These are phyloP conservation scores for Carex myosuroides DNA, from an alignment of 176 grass and related monocot genomes.

Conservation along the genomic window DNA sequence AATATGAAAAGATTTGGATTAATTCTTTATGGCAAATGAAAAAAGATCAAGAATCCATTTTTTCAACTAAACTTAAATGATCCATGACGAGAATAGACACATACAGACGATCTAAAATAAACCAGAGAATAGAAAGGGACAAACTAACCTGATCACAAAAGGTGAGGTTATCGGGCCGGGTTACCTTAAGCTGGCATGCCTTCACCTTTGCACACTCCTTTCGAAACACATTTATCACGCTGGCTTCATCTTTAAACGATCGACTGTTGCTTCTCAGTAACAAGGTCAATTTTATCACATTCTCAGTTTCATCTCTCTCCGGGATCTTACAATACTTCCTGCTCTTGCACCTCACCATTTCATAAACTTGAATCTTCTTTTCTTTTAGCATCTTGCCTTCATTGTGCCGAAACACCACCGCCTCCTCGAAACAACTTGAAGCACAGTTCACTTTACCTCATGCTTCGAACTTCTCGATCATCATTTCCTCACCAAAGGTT, in stretches of 20 bases:
- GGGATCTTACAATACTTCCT: conserved; percentile 17
- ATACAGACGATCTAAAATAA: not conserved
- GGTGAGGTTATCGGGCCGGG: conserved; percentile 24
- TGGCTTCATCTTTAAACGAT: conserved; percentile 33
- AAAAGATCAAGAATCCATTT: not conserved
- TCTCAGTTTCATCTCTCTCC: not conserved
- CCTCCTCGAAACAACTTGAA: conserved; percentile 28
- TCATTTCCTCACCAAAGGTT: conserved; percentile 7
- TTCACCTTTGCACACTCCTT: conserved; percentile 35
- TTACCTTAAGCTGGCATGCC: conserved; percentile 22
- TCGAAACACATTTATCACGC: conserved; percentile 21
- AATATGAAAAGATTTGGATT: not conserved
- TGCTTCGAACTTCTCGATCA: not conserved
- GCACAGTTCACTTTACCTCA: not conserved
- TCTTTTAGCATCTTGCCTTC: conserved; percentile 22
- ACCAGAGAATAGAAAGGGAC: not conserved
- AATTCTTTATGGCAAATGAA: not conserved
- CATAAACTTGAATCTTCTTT: conserved; percentile 21
- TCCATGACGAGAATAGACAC: not conserved
- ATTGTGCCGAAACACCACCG: conserved; percentile 26
- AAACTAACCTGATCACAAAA: conserved; percentile 40
- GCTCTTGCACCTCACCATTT: conserved; percentile 32
- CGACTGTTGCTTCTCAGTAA: conserved; percentile 12
- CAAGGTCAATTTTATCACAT: conserved; percentile 15
- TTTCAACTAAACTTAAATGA: not conserved